Evolutionary conservation across 495 filamentous ascomycete species (phyloP), one percentile per base, ranked within the genome.

Genomic region (Cenococcum geophilum): DNA sequence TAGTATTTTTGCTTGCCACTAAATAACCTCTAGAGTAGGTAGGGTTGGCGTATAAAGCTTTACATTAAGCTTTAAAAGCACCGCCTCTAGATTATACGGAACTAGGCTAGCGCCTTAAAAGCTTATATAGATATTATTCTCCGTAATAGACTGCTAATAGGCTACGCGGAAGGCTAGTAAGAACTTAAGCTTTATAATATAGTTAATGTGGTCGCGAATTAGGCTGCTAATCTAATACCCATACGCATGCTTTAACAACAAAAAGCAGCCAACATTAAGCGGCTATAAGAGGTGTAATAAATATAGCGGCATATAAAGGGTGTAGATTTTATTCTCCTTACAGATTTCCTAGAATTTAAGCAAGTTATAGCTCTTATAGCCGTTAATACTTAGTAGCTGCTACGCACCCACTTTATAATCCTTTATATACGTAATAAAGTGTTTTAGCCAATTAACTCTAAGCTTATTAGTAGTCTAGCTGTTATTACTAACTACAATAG

Each of bases 241-340:
- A 21, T 67, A 67, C 25, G 42, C 32, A 5, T 4, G 11, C 22
- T 67, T 60, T 32, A 67, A 40, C 4, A 56, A 52, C 16, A 35
- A 34, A 35, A 67, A 65, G 22, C 55, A 64, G 3, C 47, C 47
- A 43, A 68, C 57, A 61, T 68, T 62, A 11, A 65, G 51, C 8
- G 65, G 65, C 45, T 68, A 51, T 6, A n/a, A n/a, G n/a, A n/a
- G n/a, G n/a, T n/a, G n/a, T n/a, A n/a, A n/a, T n/a, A n/a, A n/a
- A n/a, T n/a, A n/a, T n/a, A n/a, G n/a, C n/a, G n/a, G n/a, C n/a
- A n/a, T n/a, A n/a, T n/a, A n/a, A n/a, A n/a, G n/a, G n/a, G n/a
- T n/a, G n/a, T n/a, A n/a, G n/a, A n/a, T n/a, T n/a, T n/a, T n/a
- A n/a, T n/a, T n/a, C n/a, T n/a, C n/a, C n/a, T n/a, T n/a, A n/a